A percentile compares a stretch with the other conserved stretches of the same genome.
These are phyloP conservation scores for Inga oerstediana DNA, from an alignment of 306 rosid genomes.

Conservation along the genomic window DNA sequence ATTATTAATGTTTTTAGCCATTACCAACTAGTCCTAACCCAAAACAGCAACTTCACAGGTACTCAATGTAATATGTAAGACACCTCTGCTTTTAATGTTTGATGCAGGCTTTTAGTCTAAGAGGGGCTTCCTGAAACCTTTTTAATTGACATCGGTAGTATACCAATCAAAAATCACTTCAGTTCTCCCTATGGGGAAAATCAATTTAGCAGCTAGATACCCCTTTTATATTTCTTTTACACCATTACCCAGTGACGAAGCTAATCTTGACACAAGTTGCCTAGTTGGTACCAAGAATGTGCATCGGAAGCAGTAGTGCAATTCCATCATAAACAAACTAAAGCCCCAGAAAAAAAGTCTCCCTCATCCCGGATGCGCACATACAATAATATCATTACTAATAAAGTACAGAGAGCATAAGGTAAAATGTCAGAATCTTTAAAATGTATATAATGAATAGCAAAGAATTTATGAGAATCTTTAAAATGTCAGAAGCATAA, in stretches of 20 bases:
- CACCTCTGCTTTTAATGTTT: not conserved
- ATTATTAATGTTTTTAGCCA: not conserved
- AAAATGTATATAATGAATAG: not conserved
- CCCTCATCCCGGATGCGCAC: not conserved
- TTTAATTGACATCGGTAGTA: conserved; percentile 1
- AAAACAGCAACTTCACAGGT: not conserved
- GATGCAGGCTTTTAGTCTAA: not conserved
- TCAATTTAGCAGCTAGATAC: conserved; percentile 2
- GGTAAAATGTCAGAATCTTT: too few relatives aligned
- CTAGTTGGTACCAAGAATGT: conserved; percentile 2
- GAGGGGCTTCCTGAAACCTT: conserved; percentile 3
- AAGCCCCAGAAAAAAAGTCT: not conserved
- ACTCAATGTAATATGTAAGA: not conserved
- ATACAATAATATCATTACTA: not conserved
- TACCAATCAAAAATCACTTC: not conserved
- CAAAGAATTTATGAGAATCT: conserved; percentile 1
- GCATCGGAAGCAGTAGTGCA: conserved; percentile 3
- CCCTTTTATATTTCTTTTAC: conserved; percentile 2
- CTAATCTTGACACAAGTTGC: conserved; percentile 11
- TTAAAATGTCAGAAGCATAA: conserved; percentile 16
- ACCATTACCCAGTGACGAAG: not conserved
- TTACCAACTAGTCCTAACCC: conserved; percentile 1
- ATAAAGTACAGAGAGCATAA: not conserved
- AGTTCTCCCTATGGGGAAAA: not conserved
- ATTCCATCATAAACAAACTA: not conserved